phyloP scores from a whole-genome alignment of 139 green algal species.

The Tetradesmus obliquus region DNA sequence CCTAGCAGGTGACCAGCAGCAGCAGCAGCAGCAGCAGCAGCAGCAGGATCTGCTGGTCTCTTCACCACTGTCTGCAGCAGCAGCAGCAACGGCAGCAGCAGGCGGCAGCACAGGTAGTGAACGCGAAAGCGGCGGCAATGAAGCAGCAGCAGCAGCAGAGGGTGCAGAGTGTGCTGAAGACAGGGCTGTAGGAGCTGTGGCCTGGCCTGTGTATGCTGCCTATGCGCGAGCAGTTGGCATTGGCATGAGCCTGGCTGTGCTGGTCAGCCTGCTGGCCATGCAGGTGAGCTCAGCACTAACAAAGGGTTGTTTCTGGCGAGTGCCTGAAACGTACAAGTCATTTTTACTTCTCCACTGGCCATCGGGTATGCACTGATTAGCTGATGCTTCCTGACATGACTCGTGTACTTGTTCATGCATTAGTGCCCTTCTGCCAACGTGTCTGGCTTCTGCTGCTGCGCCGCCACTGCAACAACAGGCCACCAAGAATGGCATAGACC shows the following conservation, averaged over 20 bases:
- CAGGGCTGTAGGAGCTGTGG: slow-evolving; percentile 67
- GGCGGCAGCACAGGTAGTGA: neutral
- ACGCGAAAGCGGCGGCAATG: neutral
- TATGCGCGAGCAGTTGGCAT: slow-evolving; percentile 67
- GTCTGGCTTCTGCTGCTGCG: no score
- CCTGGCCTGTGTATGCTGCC: slow-evolving; percentile 59
- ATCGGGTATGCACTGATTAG: no score
- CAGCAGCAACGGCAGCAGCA: slow-evolving; percentile 37
- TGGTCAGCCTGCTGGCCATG: slow-evolving; percentile 78
- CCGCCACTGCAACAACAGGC: slow-evolving; percentile 56
- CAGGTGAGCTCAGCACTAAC: slow-evolving; percentile 53
- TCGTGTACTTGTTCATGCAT: no score
- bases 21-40: slow-evolving; percentile 6
- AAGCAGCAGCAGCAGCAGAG: neutral
- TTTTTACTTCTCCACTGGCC: no score
- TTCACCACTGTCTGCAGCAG: neutral
- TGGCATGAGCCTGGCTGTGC: slow-evolving; percentile 52
- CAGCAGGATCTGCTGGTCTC: neutral
- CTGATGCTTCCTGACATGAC: no score
- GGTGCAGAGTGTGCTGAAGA: slow-evolving; percentile 28
- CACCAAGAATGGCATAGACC: slow-evolving; percentile 76
- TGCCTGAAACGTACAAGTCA: no score
- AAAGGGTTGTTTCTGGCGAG: no score
- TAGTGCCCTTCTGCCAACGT: no score
- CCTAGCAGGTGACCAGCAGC: neutral